Evolutionary conservation across 768 basidiomycete genomes (phyloP).

Genomic region (Lentinula sp.): DNA sequence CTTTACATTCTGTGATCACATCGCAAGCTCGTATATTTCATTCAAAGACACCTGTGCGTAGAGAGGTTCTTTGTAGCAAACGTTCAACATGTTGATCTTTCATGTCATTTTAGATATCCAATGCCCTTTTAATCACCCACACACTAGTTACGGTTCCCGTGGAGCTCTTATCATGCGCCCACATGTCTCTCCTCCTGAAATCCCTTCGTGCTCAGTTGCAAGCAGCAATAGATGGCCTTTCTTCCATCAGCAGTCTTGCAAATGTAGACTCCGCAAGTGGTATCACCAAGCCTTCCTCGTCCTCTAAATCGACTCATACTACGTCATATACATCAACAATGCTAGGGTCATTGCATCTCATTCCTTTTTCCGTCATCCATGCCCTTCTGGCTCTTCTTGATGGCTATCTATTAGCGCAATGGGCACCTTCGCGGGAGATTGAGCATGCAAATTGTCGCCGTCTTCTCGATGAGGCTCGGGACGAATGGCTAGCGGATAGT

Average conservation of each 20-base stretch:
- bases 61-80: background rate
- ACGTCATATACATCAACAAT: background rate
- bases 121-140: slow-evolving; percentile 27
- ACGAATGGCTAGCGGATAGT: slow-evolving; percentile 39
- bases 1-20: slow-evolving; percentile 28
- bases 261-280: slow-evolving; percentile 8
- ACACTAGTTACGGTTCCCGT: slow-evolving; percentile 31
- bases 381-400: slow-evolving; percentile 59
- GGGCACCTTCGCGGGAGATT: slow-evolving; percentile 26
- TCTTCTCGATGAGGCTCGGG: slow-evolving; percentile 28
- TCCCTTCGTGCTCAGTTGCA: slow-evolving; percentile 29
- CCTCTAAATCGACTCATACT: background rate
- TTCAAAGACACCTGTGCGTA: slow-evolving; percentile 25
- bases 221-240: slow-evolving; percentile 11
- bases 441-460: slow-evolving; percentile 13
- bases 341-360: background rate
- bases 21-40: slow-evolving; percentile 31
- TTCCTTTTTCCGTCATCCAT: slow-evolving; percentile 36
- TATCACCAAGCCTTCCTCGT: slow-evolving; percentile 8
- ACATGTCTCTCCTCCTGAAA: slow-evolving; percentile 22
- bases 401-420: slow-evolving; percentile 54
- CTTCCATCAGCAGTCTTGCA: background rate
- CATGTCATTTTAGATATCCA: slow-evolving; percentile 26
- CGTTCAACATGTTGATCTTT: slow-evolving; percentile 15
- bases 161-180: slow-evolving; percentile 18